Evolutionary conservation across 176 grass and related monocot genomes (phyloP), one percentile per base, ranked within the genome.

Genomic region (Rhynchospora pubera): DNA sequence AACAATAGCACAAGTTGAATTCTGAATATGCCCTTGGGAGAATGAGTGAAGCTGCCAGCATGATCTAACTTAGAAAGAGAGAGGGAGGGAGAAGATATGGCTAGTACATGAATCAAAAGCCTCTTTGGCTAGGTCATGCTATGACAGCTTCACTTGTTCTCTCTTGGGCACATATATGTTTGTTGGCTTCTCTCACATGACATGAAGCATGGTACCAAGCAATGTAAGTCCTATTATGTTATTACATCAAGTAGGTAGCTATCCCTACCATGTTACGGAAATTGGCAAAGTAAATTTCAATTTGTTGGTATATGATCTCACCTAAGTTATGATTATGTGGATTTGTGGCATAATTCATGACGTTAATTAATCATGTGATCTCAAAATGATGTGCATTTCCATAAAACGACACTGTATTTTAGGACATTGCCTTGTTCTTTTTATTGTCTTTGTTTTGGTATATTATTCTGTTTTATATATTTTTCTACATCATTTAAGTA

Each of bases 21-120:
- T 18, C 18, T 18, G 21, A 14, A 56, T 34, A 64, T 44, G 91
- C 89, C 85, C 83, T 87, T 84, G 76, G 85, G 87, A 45, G 89
- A 93, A 93, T 78, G 78, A 84, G 86, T 96, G 93, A 96, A 96
- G 93, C 93, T 92, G 93, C 93, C 93, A 96, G 93, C 93, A 96
- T 92, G 93, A 96, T 96, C 90, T 96, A 89, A 81, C 91, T 72
- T 53, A 3, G 24, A 21, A 4, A 18, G 22, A 58, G 19, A 75
- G 0, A 21, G 8, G 26, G 21, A 18, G 2, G 7, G 64, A 66
- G 30, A 67, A 24, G 30, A 18, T 3, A 43, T 82, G 32, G 11
- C 14, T 62, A 9, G 51, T n/a, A 42, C 39, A 28, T 15, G 3
- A 63, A 75, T 60, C 0, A 12, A n/a, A 23, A 83, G 57, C 23